A percentile compares a stretch with the other conserved stretches of the same genome.
These are phyloP conservation scores for Cercospora canescens DNA, from an alignment of 2,329 filamentous ascomycete species.

Conservation along the genomic window DNA sequence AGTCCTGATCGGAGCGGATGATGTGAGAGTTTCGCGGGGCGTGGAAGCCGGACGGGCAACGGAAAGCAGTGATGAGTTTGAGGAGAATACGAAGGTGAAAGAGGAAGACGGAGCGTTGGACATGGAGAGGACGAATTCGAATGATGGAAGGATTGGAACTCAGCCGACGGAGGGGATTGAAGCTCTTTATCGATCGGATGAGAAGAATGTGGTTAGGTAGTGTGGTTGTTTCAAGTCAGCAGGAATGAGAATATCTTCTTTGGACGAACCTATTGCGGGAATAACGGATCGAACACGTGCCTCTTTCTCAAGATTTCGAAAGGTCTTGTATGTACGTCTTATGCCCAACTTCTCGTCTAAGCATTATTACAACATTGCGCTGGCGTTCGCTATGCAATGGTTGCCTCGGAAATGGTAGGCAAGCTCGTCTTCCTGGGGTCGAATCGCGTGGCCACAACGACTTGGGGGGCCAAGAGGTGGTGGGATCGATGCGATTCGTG, in stretches of 20 bases:
- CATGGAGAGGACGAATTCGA: not conserved
- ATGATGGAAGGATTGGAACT: not conserved
- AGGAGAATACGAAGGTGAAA: not conserved
- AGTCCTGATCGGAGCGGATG: slow-evolving; percentile 4
- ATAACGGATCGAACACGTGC: not conserved
- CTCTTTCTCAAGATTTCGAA: not conserved
- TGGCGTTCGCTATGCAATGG: not conserved
- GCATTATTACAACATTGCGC: not conserved
- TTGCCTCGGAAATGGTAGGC: not conserved
- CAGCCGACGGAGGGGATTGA: not conserved
- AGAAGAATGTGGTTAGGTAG: not conserved
- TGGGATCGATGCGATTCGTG: not conserved
- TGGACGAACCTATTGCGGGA: not conserved
- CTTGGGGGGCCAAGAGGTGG: not conserved
- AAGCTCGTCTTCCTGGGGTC: not conserved
- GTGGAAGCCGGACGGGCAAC: not conserved
- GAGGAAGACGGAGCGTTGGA: not conserved
- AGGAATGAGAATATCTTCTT: not conserved
- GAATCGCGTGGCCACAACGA: not conserved
- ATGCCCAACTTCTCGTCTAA: not conserved
- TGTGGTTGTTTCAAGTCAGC: not conserved
- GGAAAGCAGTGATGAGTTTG: slow-evolving; percentile 2
- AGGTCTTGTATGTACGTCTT: not conserved
- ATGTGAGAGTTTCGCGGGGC: not conserved
- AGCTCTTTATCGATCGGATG: not conserved